phyloP scores from a whole-genome alignment of 2,329 filamentous ascomycete genomes.

The Claviceps pusilla region DNA sequence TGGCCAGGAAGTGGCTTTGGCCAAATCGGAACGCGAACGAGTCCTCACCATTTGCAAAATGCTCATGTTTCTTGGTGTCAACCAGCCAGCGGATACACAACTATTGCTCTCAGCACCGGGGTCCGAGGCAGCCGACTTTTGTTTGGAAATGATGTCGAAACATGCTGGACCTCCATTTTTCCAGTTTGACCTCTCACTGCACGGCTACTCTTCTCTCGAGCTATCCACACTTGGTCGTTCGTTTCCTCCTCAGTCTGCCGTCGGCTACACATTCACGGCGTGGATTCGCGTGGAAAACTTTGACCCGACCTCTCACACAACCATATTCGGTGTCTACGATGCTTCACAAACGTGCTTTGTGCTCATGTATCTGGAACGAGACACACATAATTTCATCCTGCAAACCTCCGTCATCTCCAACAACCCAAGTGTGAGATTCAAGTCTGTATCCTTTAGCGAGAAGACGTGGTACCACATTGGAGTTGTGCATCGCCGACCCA shows the following conservation, averaged over 20 bases:
- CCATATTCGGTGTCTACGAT: constrained; percentile 90
- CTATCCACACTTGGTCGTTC: constrained; percentile 67
- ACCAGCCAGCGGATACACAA: constrained; percentile 67
- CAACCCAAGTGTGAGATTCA: constrained; percentile 85
- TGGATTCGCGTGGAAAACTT: constrained; percentile 86
- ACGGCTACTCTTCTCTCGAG: constrained; percentile 84
- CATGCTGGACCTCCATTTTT: constrained; percentile 73
- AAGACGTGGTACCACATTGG: constrained; percentile 86
- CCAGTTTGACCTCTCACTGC: constrained; percentile 80
- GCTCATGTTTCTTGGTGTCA: constrained; percentile 62
- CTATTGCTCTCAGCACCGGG: constrained; percentile 46
- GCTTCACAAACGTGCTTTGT: constrained; percentile 84
- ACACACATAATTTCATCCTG: constrained; percentile 84
- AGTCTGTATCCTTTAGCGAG: constrained; percentile 60
- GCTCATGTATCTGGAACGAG: constrained; percentile 82
- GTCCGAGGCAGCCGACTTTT: constrained; percentile 48
- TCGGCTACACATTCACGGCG: constrained; percentile 79
- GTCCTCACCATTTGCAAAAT: constrained; percentile 53
- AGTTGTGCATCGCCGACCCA: constrained; percentile 67
- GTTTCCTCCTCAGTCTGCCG: constrained; percentile 65
- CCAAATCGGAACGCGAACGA: constrained; percentile 38
- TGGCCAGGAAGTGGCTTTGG: constrained; percentile 32
- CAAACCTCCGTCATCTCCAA: constrained; percentile 84
- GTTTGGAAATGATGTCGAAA: constrained; percentile 54
- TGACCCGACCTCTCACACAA: constrained; percentile 75